A percentile compares a stretch with the other conserved stretches of the same genome.
These are phyloP conservation scores for Mycena filopes DNA, from an alignment of 768 basidiomycete species.

Conservation along the genomic window DNA sequence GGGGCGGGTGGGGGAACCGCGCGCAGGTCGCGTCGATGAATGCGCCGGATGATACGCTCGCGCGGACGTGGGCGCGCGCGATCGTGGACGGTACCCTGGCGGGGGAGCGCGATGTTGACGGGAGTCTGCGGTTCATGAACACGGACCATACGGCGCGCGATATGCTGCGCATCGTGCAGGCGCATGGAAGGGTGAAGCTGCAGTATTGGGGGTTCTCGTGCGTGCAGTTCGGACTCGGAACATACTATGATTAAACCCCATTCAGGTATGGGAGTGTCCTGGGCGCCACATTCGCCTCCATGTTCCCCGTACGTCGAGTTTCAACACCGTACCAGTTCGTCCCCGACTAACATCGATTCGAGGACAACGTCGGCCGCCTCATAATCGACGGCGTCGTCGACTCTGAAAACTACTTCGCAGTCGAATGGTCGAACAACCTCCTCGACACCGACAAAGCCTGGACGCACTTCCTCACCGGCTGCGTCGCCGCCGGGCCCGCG, in stretches of 20 bases:
- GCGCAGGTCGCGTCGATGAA: neutral
- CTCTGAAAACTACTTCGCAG: conserved; percentile 28
- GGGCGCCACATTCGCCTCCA: conserved; percentile 33
- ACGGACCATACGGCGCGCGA: conserved; percentile 34
- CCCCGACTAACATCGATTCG: neutral
- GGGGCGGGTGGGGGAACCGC: neutral
- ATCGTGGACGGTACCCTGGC: conserved; percentile 22
- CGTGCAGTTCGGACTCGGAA: neutral
- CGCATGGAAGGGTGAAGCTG: conserved; percentile 28
- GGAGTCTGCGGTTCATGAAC: conserved; percentile 25
- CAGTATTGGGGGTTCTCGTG: conserved; percentile 35
- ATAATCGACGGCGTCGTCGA: conserved; percentile 31
- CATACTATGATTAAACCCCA: neutral
- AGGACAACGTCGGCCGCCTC: conserved; percentile 30
- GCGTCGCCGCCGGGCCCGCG: conserved; percentile 48
- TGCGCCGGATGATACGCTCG: conserved; percentile 12
- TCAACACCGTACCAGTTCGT: no score
- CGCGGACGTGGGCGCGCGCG: conserved; percentile 19
- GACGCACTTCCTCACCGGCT: conserved; percentile 47
- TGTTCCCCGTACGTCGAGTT: conserved; percentile 28
- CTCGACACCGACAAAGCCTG: conserved; percentile 49
- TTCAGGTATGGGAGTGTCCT: conserved; percentile 27
- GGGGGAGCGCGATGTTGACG: conserved; percentile 22
- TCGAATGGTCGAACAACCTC: conserved; percentile 14
- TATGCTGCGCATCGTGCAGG: conserved; percentile 33